Base-by-base conservation (phyloP, 768 basidiomycete genomes). In the Termitomyces sp. region DNA sequence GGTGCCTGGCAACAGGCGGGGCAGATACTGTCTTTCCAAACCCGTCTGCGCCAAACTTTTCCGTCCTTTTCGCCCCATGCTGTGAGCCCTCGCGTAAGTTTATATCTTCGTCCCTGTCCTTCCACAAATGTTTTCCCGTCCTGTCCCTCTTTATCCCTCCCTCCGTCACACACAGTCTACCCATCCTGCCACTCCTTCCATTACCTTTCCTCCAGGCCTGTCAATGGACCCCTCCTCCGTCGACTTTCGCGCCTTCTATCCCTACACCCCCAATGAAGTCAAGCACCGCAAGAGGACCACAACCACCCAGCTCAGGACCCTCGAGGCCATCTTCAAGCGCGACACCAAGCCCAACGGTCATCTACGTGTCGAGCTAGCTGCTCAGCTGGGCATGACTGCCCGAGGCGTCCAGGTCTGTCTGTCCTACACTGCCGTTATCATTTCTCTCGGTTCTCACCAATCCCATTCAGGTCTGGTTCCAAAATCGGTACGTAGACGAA, bases 201-300 rank as follows among this genome's bases (percentile, higher is more conserved):
- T 60, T 63, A 63, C 55, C 57, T 56, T 63, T 68, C 71, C 63
- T 63, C 63, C 53, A 63, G 65, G 56, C 49, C 60, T 59, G 45
- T 62, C 62, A 62, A 82, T 81, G 68, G 88, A 89, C 75, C 84
- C 86, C 63, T 73, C 81, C 62, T 73, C 82, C 50, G 84, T 86
- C 70, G 87, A 90, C 78, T 87, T 89, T 67, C 84, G 87, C 66
- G 85, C 88, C 42, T 91, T 92, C 75, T 91, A 87, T 63, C 86
- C 89, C n/a, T 93, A 90, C 73, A 84, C 86, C 51, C 91, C 91
- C 55, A 91, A 91, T 73, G 88, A 95, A 75, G 91, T 97, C 74
- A 96, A 96, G 75, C 94, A 96, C 65, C 78, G 94, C 58, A 90
- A 94, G 64, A 78, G 96, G 52, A 98, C 96, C 0, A 91, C 93